A percentile compares a stretch with the other conserved stretches of the same genome.
Evolutionary conservation across 2,329 filamentous ascomycete species (phyloP).

Genomic region (Chaetothyriales sp.): DNA sequence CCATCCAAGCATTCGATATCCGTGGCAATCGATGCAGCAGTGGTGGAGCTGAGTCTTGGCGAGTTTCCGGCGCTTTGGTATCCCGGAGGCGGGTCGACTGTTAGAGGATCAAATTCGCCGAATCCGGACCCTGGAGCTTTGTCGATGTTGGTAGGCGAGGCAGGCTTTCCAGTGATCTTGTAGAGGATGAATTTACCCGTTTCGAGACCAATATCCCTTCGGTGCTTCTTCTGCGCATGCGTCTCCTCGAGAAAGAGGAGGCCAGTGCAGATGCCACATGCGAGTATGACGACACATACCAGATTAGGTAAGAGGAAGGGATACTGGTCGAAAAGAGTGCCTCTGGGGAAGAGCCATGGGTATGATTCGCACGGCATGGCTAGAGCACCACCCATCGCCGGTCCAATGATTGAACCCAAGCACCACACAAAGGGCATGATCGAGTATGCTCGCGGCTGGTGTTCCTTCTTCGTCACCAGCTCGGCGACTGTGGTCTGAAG

Average conservation of each 20-base stretch:
- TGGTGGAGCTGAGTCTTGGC: constrained; percentile 32
- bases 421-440: constrained; percentile 99
- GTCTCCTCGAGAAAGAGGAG: constrained; percentile 89
- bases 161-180: constrained; percentile 1
- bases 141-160: background rate
- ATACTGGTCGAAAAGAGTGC: constrained; percentile 69
- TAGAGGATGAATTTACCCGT: constrained; percentile 56
- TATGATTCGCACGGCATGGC: constrained; percentile 77
- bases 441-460: constrained; percentile 87
- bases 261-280: constrained; percentile 62
- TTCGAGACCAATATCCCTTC: constrained; percentile 62
- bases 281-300: constrained; percentile 69
- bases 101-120: background rate
- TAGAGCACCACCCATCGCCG: constrained; percentile 77
- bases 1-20: constrained; percentile 32
- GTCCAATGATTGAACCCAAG: constrained; percentile 86
- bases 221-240: constrained; percentile 65
- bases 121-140: background rate
- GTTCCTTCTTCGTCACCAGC: constrained; percentile 80
- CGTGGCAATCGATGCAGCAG: constrained; percentile 23
- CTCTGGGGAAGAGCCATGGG: constrained; percentile 56
- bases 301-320: constrained; percentile 87
- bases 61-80: constrained; percentile 50
- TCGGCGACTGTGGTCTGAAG: constrained; percentile 92
- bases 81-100: constrained; percentile 41